phyloP scores from a whole-genome alignment of 352 stramenopile species.

The Phytophthora tubulina region DNA sequence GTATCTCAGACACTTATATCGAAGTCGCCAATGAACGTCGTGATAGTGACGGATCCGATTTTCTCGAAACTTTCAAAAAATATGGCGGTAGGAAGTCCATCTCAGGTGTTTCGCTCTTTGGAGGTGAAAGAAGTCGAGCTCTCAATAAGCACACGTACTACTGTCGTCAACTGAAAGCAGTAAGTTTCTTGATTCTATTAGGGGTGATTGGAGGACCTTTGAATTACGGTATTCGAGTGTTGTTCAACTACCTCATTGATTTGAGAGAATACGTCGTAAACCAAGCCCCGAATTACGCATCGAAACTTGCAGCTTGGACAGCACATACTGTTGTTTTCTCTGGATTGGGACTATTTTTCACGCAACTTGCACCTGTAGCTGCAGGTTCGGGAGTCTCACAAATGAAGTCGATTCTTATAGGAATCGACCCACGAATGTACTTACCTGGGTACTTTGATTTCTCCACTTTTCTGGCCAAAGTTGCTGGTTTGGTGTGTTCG shows the following conservation, averaged over 20 bases:
- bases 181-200: constrained; percentile 83
- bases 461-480: constrained; percentile 87
- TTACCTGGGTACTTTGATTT: constrained; percentile 87
- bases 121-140: constrained; percentile 50
- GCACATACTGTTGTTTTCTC: constrained; percentile 80
- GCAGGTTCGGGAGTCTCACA: constrained; percentile 85
- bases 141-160: constrained; percentile 64
- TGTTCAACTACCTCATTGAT: constrained; percentile 52
- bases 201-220: constrained; percentile 84
- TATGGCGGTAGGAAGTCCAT: constrained; percentile 55
- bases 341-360: constrained; percentile 73
- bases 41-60: constrained; percentile 49
- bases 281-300: constrained; percentile 37
- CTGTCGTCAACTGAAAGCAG: constrained; percentile 68
- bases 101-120: constrained; percentile 73
- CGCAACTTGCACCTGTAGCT: constrained; percentile 74
- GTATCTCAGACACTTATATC: constrained; percentile 24
- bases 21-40: constrained; percentile 24
- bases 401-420: constrained; percentile 92
- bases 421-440: constrained; percentile 84
- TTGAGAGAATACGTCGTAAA: constrained; percentile 58
- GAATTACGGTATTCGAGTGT: constrained; percentile 76
- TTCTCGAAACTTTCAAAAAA: constrained; percentile 47
- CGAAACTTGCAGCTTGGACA: constrained; percentile 69
- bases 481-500: constrained; percentile 94